Percentiles rank a stretch among this genome's conserved stretches.
Evolutionary conservation across 225 moss, liverwort and hornwort genomes (phyloP).

Genomic region (Pleurozium schreberi): DNA sequence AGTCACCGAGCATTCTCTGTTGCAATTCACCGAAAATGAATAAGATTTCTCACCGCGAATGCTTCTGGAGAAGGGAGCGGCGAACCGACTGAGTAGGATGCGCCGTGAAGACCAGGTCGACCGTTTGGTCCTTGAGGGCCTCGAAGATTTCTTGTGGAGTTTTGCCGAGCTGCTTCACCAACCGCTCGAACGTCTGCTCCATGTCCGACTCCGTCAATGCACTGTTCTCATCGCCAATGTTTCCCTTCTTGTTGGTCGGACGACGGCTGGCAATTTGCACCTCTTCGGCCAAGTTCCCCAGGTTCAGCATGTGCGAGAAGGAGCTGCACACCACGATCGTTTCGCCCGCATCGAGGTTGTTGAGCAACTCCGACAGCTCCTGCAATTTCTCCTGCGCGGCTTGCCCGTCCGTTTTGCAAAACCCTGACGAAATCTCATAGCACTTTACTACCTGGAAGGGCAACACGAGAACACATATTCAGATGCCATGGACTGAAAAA

Average conservation of each 20-base stretch:
- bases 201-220: slow-evolving; percentile 51
- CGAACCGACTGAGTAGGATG: slow-evolving; percentile 60
- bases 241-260: slow-evolving; percentile 20
- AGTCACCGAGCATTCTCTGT: background rate
- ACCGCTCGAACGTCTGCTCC: slow-evolving; percentile 37
- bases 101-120: slow-evolving; percentile 49
- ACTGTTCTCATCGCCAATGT: slow-evolving; percentile 46
- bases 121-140: slow-evolving; percentile 50
- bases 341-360: slow-evolving; percentile 28
- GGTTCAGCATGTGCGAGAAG: slow-evolving; percentile 57
- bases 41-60: slow-evolving; percentile 16
- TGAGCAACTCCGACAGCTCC: slow-evolving; percentile 26
- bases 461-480: background rate
- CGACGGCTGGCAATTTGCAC: slow-evolving; percentile 47
- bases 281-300: slow-evolving; percentile 54
- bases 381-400: slow-evolving; percentile 23
- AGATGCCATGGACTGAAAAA: background rate
- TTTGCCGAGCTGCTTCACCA: slow-evolving; percentile 37
- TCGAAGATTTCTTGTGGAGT: slow-evolving; percentile 45
- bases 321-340: slow-evolving; percentile 44
- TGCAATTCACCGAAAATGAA: background rate
- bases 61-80: slow-evolving; percentile 53
- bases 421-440: slow-evolving; percentile 33
- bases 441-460: slow-evolving; percentile 21
- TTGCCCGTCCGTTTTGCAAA: slow-evolving; percentile 25